phyloP scores from a whole-genome alignment of 345 rosid genomes.

The Populus simonii region DNA sequence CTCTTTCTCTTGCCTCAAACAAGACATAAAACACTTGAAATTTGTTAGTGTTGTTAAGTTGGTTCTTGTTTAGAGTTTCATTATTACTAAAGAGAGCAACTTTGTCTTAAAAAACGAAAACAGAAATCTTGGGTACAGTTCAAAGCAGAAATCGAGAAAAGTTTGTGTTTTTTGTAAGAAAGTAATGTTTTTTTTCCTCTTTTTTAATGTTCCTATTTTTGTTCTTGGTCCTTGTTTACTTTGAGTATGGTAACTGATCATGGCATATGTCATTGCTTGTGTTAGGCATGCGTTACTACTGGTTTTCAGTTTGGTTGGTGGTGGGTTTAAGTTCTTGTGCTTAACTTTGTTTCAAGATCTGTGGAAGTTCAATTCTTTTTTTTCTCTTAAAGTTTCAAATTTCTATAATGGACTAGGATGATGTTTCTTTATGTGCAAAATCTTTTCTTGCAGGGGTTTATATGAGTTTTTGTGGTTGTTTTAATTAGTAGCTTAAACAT shows the following conservation, averaged over 20 bases:
- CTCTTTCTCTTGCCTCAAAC: not conserved
- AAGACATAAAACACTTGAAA: not conserved
- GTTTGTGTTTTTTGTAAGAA: not conserved
- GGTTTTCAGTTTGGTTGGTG: not conserved
- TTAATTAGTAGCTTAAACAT: not conserved
- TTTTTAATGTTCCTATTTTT: not conserved
- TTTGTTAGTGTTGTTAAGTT: not conserved
- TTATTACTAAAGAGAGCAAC: not conserved
- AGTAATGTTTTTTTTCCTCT: conserved; percentile 20
- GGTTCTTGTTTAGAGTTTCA: not conserved
- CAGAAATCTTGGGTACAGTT: conserved; percentile 18
- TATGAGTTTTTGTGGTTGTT: not conserved
- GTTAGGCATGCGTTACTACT: not conserved
- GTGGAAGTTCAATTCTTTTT: not conserved
- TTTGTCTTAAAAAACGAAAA: conserved; percentile 9
- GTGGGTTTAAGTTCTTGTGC: not conserved
- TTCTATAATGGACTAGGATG: not conserved
- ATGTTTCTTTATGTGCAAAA: not conserved
- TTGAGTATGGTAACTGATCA: not conserved
- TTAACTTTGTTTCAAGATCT: conserved; percentile 1
- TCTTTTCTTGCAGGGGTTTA: not conserved
- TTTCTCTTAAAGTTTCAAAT: not conserved
- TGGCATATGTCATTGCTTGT: not conserved
- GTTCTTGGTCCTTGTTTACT: not conserved
- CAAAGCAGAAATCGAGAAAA: not conserved